These are phyloP conservation scores for Hibiscus tridactylites DNA, from an alignment of 345 rosid genomes.

Conservation along the genomic window DNA sequence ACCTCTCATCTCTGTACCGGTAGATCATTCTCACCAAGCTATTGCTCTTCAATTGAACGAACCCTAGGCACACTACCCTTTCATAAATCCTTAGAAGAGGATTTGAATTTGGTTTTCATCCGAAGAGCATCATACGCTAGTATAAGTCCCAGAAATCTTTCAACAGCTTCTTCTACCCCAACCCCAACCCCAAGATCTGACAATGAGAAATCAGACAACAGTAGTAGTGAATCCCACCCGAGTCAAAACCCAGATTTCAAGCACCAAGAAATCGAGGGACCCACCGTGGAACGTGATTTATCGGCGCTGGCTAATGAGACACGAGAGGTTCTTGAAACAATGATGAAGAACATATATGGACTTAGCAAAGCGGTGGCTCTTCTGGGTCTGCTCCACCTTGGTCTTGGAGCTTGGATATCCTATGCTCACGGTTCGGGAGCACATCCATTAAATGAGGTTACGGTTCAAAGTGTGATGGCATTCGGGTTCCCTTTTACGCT, in stretches of 20 bases:
- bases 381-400: constrained; percentile 57
- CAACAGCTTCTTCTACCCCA: constrained; percentile 13
- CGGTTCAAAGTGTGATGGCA: constrained; percentile 59
- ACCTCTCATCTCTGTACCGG: too few species aligned
- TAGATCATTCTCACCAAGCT: too few species aligned
- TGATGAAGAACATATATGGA: constrained; percentile 50
- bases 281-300: constrained; percentile 78
- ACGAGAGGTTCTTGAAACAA: constrained; percentile 17
- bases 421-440: constrained; percentile 28
- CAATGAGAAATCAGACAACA: constrained; percentile 16
- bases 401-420: constrained; percentile 63
- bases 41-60: too few species aligned
- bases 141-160: constrained; percentile 29
- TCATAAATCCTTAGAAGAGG: too few species aligned
- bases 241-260: constrained; percentile 56
- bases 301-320: constrained; percentile 77
- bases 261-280: constrained; percentile 94
- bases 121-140: too few species aligned
- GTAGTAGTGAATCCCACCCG: constrained; percentile 20
- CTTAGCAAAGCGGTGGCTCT: constrained; percentile 48
- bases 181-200: constrained; percentile 7
- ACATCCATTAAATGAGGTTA: constrained; percentile 26
- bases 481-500: constrained; percentile 73
- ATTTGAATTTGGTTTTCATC: too few species aligned
- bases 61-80: too few species aligned